Evolutionary conservation across 2,329 filamentous ascomycete species (phyloP), one percentile per base, ranked within the genome.

Genomic region (Arthroderma sp.): DNA sequence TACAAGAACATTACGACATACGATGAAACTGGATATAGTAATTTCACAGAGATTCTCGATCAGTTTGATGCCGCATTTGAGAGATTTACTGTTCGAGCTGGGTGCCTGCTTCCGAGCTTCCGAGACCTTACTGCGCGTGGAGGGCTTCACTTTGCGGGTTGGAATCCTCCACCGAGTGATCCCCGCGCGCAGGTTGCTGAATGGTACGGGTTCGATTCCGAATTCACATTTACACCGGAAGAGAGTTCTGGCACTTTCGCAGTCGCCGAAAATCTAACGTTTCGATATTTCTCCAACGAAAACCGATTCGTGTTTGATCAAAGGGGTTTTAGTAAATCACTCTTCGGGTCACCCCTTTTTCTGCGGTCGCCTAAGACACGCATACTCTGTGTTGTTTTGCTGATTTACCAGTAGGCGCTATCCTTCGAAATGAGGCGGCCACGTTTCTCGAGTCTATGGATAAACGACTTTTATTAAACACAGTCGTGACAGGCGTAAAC

Each of bases 291-390:
- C 58, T 71, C 71, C n/a, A 70, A 77, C 10, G 70, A 70, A 11
- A 80, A 79, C 56, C 76, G 80, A 49, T 72, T 76, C 29, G 77
- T 80, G 36, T 61, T 68, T 30, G 80, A 83, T 47, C 70, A 71
- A 37, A 70, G 78, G 0, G 80, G 80, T 3, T 81, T 75, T 60
- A 77, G 72, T 47, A 37, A 9, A 33, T 34, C 8, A 34, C 32
- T 34, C 11, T 9, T 34, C 32, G 8, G 32, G 3, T 9, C 2
- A 11, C 11, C 2, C 32, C 32, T 9, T 34, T 6, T 9, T 9
- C 39, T 10, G 32, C 32, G 8, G n/a, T 34, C 32, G 8, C 32
- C 32, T 9, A 34, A 8, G n/a, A 8, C 8, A 34, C n/a, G 32
- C n/a, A 34, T 34, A 9, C 32, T 34, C 8, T 9, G 2, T 9